Evolutionary conservation across 257 asterid genomes (phyloP).

Genomic region (Nicotiana paniculata): DNA sequence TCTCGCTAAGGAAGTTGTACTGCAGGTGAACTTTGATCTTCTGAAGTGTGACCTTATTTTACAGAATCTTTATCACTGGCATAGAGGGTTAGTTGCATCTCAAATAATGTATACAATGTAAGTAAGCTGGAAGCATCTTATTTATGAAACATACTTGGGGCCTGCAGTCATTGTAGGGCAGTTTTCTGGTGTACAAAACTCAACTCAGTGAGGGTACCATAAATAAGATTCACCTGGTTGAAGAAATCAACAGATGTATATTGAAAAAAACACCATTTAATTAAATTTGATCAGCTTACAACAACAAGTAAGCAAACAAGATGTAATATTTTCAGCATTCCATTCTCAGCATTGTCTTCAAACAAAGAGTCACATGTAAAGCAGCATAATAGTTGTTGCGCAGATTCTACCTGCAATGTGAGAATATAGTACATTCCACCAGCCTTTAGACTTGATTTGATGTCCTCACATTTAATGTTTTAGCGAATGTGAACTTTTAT

Average conservation of each 20-base stretch:
- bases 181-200: constrained; percentile 78
- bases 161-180: constrained; percentile 97
- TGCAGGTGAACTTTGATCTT: constrained; percentile 45
- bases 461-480: not conserved
- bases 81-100: not conserved
- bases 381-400: not conserved
- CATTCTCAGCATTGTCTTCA: not conserved
- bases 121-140: not conserved
- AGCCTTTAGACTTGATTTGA: not conserved
- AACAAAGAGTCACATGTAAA: not conserved
- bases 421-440: not conserved
- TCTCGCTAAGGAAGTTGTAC: constrained; percentile 78
- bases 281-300: constrained; percentile 3
- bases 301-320: not conserved
- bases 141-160: constrained; percentile 63
- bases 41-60: not conserved
- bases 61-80: not conserved
- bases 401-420: not conserved
- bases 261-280: constrained; percentile 17
- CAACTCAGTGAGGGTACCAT: constrained; percentile 79
- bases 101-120: not conserved
- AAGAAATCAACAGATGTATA: constrained; percentile 95
- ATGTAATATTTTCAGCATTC: not conserved
- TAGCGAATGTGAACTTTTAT: not conserved
- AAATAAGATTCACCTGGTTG: constrained; percentile 93